Conservation (phyloP, 2,329 filamentous ascomycete genomes). For the Neofusicoccum parvum region DNA sequence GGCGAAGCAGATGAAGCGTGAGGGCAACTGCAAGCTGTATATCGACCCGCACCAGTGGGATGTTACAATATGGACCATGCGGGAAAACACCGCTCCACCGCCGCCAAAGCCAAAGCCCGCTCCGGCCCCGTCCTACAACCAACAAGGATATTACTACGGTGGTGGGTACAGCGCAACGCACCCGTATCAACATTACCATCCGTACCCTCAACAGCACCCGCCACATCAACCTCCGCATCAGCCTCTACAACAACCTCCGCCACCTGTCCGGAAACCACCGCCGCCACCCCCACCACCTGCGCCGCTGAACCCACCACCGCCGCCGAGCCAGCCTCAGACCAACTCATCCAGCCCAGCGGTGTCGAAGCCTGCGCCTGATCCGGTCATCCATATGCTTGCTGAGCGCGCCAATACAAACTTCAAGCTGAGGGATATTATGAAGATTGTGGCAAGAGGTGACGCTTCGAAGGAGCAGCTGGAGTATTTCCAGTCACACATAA, state of each 20-base stretch:
- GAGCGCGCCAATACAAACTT: slow-evolving; percentile 74
- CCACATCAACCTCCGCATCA: slow-evolving; percentile 29
- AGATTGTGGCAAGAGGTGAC: slow-evolving; percentile 75
- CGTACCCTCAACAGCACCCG: slow-evolving; percentile 30
- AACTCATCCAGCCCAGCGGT: slow-evolving; percentile 22
- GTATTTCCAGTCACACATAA: slow-evolving; percentile 78
- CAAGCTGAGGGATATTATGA: slow-evolving; percentile 77
- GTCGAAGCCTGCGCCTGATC: slow-evolving; percentile 58
- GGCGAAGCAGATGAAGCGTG: slow-evolving; percentile 40
- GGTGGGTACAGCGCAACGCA: slow-evolving; percentile 8
- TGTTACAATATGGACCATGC: slow-evolving; percentile 72
- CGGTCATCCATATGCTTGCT: slow-evolving; percentile 78
- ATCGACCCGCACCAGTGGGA: slow-evolving; percentile 81
- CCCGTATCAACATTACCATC: slow-evolving; percentile 24
- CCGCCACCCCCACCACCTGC: slow-evolving; percentile 21
- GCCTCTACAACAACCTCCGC: slow-evolving; percentile 28
- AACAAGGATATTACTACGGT: slow-evolving; percentile 8
- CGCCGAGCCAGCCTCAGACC: slow-evolving; percentile 12
- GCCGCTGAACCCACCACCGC: slow-evolving; percentile 20
- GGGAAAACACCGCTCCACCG: slow-evolving; percentile 60
- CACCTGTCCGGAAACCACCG: slow-evolving; percentile 23
- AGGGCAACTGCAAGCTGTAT: slow-evolving; percentile 63
- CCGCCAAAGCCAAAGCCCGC: slow-evolving; percentile 29
- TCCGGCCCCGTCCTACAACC: slow-evolving; percentile 28
- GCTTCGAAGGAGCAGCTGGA: slow-evolving; percentile 71